Evolutionary conservation across 352 stramenopile genomes (phyloP).

Genomic region (Pythium aquatile): DNA sequence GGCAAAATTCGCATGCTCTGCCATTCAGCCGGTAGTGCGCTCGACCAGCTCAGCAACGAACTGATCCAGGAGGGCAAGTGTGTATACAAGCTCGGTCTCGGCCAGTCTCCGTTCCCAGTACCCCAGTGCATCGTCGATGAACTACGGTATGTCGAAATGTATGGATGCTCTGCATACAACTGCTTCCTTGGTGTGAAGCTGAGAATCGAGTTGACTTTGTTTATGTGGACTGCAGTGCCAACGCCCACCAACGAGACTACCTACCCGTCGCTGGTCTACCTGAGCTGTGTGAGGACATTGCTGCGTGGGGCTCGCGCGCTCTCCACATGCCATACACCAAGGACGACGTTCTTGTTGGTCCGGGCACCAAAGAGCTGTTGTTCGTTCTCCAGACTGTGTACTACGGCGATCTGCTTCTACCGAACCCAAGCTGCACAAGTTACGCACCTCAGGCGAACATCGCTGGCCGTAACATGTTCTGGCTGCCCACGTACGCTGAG

Average conservation of each 20-base stretch:
- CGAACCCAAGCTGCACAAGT: slow-evolving; percentile 84
- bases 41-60: slow-evolving; percentile 86
- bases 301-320: slow-evolving; percentile 54
- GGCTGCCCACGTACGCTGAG: slow-evolving; percentile 74
- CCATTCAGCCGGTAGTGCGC: slow-evolving; percentile 66
- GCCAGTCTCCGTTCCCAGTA: slow-evolving; percentile 85
- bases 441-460: slow-evolving; percentile 86
- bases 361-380: slow-evolving; percentile 87
- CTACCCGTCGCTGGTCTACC: slow-evolving; percentile 74
- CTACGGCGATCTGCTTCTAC: slow-evolving; percentile 82
- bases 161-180: slow-evolving; percentile 23
- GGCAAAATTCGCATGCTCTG: slow-evolving; percentile 87
- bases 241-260: slow-evolving; percentile 84
- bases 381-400: slow-evolving; percentile 90
- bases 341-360: slow-evolving; percentile 82
- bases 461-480: slow-evolving; percentile 87
- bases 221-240: slow-evolving; percentile 34
- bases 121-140: slow-evolving; percentile 87
- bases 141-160: slow-evolving; percentile 55
- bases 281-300: slow-evolving; percentile 77
- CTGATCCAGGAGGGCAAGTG: slow-evolving; percentile 76
- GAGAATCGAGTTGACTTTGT: background rate
- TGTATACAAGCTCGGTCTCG: slow-evolving; percentile 85
- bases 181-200: background rate
- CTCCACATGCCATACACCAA: slow-evolving; percentile 62